Evolutionary conservation across 2,329 filamentous ascomycete genomes (phyloP), one percentile per base, ranked within the genome.

Genomic region (Xylariaceae sp.): DNA sequence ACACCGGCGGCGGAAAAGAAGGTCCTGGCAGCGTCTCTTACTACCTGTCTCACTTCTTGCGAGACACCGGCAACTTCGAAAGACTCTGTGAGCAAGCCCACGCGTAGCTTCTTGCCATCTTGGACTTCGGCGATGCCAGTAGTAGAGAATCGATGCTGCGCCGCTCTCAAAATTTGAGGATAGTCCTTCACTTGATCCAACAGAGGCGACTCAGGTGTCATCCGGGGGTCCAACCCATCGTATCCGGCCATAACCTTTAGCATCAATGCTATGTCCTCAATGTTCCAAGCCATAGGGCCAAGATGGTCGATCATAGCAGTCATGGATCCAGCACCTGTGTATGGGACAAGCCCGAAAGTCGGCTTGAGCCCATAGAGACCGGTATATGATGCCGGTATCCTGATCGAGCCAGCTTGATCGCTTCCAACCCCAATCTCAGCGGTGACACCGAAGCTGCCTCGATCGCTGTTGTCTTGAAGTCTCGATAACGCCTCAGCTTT

Each of bases 391-490:
- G 66, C 59, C 1, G 68, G 68, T 17, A 68, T 65, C 12, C 67
- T 65, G 31, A 71, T 66, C 45, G 63, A 68, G 10, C 68, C 69
- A 17, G 66, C 69, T 49, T 70, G 68, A 42, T 71, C 69, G 40
- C 65, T 64, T 6, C 69, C 69, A 28, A 71, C 57, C 7, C 66
- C 67, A 16, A 69, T 57, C 33, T 69, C 67, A 6, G 64, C 66
- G 7, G 57, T 59, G 2, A 14, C 4, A 14, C 36, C 36, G 36
- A 4, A 39, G 36, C 36, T 3, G 5, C 16, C 36, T 39, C 16
- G 36, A 13, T 17, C 11, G 36, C 10, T 10, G 10, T 10, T 17
- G 16, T 11, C 10, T 39, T 14, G 13, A 10, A 51, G 48, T 1
- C 63, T 65, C 3, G 56, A 60, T 1, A 68, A 71, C 1, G 22